Evolutionary conservation across 495 filamentous ascomycete species (phyloP).

Genomic region (Aspergillus hancockii): DNA sequence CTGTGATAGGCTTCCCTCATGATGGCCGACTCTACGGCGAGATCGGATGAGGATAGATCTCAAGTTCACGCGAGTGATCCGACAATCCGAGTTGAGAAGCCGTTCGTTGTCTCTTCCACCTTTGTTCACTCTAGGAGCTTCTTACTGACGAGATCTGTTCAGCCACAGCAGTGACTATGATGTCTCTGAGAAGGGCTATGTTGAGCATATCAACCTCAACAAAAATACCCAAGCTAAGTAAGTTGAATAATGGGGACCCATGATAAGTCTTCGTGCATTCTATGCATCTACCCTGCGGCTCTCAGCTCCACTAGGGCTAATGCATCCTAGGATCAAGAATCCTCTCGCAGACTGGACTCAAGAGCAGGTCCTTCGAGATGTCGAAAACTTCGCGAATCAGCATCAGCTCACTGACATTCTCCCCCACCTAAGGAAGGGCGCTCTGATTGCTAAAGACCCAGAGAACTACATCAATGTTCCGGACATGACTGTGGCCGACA

Average conservation of each 20-base stretch:
- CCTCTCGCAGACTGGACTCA: conserved; percentile 58
- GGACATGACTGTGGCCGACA: conserved; percentile 57
- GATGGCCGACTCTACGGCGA: conserved; percentile 7
- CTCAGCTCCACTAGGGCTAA: conserved; percentile 12
- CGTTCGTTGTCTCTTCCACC: conserved; percentile 3
- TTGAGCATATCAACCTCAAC: conserved; percentile 49
- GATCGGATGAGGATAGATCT: not conserved
- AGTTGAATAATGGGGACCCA: conserved; percentile 7
- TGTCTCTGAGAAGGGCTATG: conserved; percentile 32
- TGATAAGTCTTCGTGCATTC: not conserved
- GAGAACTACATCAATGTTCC: conserved; percentile 53
- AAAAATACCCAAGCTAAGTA: conserved; percentile 53
- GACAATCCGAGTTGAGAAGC: conserved; percentile 6
- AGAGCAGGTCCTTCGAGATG: conserved; percentile 53
- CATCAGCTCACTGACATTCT: conserved; percentile 47
- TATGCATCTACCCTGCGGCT: not conserved
- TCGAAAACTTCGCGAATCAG: conserved; percentile 55
- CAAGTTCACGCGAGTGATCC: conserved; percentile 2
- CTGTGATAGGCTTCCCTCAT: not conserved
- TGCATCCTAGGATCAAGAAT: conserved; percentile 56
- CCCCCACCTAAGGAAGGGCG: conserved; percentile 56
- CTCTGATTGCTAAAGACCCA: conserved; percentile 65
- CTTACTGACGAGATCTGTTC: conserved; percentile 1
- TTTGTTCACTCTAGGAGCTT: not conserved
- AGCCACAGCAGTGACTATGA: conserved; percentile 25